Evolutionary conservation across 2,329 filamentous ascomycete species (phyloP).

Genomic region (Calonectria honghensis): DNA sequence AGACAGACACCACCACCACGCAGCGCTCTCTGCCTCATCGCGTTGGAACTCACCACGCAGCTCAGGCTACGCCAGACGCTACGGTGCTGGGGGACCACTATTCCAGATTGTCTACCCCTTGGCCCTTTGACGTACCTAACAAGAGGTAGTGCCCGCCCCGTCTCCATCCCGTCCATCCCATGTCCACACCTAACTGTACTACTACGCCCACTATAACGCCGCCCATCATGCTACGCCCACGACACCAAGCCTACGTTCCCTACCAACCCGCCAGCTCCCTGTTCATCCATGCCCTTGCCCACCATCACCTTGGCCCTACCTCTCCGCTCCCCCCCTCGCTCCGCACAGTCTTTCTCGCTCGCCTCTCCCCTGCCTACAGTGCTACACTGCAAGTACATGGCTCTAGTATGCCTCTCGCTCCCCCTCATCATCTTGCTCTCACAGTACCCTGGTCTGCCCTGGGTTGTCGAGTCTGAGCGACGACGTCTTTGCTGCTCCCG

Average conservation of each 20-base stretch:
- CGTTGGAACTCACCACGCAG: constrained; percentile 27
- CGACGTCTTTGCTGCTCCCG: constrained; percentile 43
- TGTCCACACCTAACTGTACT: constrained; percentile 35
- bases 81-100: constrained; percentile 35
- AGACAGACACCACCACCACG: constrained; percentile 45
- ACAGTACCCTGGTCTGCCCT: constrained; percentile 35
- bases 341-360: constrained; percentile 23
- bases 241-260: constrained; percentile 25
- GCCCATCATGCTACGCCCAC: constrained; percentile 31
- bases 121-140: constrained; percentile 37
- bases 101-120: constrained; percentile 36
- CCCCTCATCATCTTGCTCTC: constrained; percentile 34
- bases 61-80: constrained; percentile 33
- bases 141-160: constrained; percentile 51
- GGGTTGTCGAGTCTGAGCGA: constrained; percentile 14
- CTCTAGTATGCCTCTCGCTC: constrained; percentile 13
- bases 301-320: constrained; percentile 30
- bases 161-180: constrained; percentile 49
- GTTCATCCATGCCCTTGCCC: constrained; percentile 35
- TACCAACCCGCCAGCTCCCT: constrained; percentile 30
- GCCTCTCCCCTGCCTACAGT: constrained; percentile 26
- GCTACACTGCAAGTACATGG: constrained; percentile 19
- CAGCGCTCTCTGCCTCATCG: constrained; percentile 13
- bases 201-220: constrained; percentile 27
- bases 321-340: constrained; percentile 46